Percentiles rank a stretch among this genome's conserved stretches.
These are phyloP conservation scores for Heracleum sosnowskyi DNA, from an alignment of 129 eudicot species.

Conservation along the genomic window DNA sequence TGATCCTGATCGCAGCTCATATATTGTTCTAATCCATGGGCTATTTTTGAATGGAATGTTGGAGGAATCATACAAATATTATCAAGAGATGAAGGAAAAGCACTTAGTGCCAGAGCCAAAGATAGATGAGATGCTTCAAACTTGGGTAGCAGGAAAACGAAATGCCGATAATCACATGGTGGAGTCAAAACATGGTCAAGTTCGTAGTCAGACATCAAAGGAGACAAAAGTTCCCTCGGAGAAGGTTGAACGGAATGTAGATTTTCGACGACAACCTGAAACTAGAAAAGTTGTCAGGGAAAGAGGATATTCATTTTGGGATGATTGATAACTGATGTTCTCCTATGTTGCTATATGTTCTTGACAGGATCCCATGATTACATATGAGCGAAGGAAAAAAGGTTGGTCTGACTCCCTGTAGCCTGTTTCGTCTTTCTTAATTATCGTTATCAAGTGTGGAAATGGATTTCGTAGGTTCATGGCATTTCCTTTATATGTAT, in stretches of 20 bases:
- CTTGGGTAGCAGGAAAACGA: slow-evolving; percentile 46
- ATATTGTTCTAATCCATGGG: slow-evolving; percentile 65
- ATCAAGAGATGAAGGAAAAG: slow-evolving; percentile 72
- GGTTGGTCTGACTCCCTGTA: background rate
- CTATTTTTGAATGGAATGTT: slow-evolving; percentile 77
- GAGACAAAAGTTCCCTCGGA: slow-evolving; percentile 2
- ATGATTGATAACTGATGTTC: slow-evolving; percentile 8
- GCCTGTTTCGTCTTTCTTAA: background rate
- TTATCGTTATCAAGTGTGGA: background rate
- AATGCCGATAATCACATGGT: slow-evolving; percentile 5
- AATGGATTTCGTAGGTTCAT: background rate
- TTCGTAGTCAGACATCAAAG: slow-evolving; percentile 1
- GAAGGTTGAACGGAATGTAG: slow-evolving; percentile 14
- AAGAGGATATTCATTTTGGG: slow-evolving; percentile 33
- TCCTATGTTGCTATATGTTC: background rate
- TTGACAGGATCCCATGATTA: background rate
- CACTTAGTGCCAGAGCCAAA: slow-evolving; percentile 58
- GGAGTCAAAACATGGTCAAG: slow-evolving; percentile 6
- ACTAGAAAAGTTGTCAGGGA: slow-evolving; percentile 27
- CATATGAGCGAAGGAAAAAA: background rate
- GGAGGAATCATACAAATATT: slow-evolving; percentile 63
- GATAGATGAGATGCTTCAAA: slow-evolving; percentile 60
- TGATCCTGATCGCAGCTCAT: slow-evolving; percentile 71
- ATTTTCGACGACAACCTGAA: slow-evolving; percentile 24
- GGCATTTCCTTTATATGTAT: background rate